Evolutionary conservation across 169 alveolate species (phyloP), one percentile per base, ranked within the genome.

Genomic region (Plasmodium berghei): DNA sequence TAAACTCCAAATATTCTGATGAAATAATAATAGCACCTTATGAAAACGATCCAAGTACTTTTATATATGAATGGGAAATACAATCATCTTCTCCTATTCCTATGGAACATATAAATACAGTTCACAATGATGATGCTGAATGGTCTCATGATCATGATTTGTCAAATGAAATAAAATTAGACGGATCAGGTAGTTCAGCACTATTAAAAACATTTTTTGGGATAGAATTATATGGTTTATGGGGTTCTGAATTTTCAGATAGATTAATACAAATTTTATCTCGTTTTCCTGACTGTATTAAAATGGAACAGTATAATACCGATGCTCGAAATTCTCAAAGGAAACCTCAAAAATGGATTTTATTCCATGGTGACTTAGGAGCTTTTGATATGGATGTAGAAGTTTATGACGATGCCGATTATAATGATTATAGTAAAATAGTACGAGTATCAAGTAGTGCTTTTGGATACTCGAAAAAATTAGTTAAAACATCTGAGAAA

Each of bases 181-280:
- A 94, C 46, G 59, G 87, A 56, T 89, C 94, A 10, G 96, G 80
- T 71, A 93, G 95, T 42, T 92, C 96, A 8, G 95, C 96, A 12
- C 64, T 91, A 48, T 89, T 94, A 45, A 92, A 87, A 46, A 77
- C 72, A 24, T 55, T 69, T 69, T 94, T 18, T 73, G 96, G 96
- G 12, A 90, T 94, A 10, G 96, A 92, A 66, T 85, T 94, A 48
- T 86, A 42, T 24, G 96, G 96, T 5, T 48, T 87, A 24, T 94
- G 96, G 96, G 95, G 96, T 4, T 75, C 93, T 69, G 96, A 94
- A 28, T 94, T 92, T 67, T 69, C 96, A 58, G 92, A 87, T 70
- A 56, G 96, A 73, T 58, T 94, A 8, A 61, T 91, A 86, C 63
- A 70, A 18, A 88, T 94, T 9, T 14, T 94, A 16, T 66, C 80